Evolutionary conservation across 1,284 basidiomycete genomes (phyloP).

Genomic region (Coniophora puteana): DNA sequence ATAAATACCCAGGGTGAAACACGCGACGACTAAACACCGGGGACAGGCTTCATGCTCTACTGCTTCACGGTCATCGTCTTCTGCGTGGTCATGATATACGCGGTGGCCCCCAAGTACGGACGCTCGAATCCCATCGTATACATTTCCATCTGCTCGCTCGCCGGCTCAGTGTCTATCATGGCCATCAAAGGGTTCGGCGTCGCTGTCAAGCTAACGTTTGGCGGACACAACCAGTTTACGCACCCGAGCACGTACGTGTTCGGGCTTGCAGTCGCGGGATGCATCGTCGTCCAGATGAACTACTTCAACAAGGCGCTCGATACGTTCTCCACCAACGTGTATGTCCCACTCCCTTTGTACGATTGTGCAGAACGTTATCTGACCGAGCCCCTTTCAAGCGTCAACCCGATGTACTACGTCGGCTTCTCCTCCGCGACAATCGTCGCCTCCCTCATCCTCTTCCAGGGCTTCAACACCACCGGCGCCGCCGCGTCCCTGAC

Average conservation of each 20-base stretch:
- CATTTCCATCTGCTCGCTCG: constrained; percentile 89
- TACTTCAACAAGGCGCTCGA: constrained; percentile 99
- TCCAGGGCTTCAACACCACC: constrained; percentile 95
- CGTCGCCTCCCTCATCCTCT: constrained; percentile 91
- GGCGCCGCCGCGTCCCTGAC: constrained; percentile 81
- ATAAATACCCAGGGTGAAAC: too few species aligned
- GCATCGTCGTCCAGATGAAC: constrained; percentile 96
- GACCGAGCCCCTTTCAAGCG: constrained; percentile 42
- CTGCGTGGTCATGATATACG: constrained; percentile 85
- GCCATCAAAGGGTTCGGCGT: constrained; percentile 96
- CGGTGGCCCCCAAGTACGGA: constrained; percentile 85
- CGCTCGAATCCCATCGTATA: constrained; percentile 89
- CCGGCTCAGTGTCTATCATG: constrained; percentile 90
- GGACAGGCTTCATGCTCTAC: constrained; percentile 83
- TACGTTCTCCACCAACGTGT: constrained; percentile 97
- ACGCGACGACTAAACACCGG: too few species aligned
- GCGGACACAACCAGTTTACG: constrained; percentile 94
- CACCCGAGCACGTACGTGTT: constrained; percentile 96
- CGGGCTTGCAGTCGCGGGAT: constrained; percentile 77
- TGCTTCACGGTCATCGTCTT: constrained; percentile 83
- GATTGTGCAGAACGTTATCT: constrained; percentile 5
- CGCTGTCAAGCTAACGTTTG: constrained; percentile 92
- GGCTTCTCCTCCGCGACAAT: constrained; percentile 97
- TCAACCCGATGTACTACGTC: constrained; percentile 99
- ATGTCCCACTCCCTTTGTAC: constrained; percentile 32